These are phyloP conservation scores for Cystoderma amianthinum DNA, from an alignment of 768 basidiomycete genomes.

Conservation along the genomic window DNA sequence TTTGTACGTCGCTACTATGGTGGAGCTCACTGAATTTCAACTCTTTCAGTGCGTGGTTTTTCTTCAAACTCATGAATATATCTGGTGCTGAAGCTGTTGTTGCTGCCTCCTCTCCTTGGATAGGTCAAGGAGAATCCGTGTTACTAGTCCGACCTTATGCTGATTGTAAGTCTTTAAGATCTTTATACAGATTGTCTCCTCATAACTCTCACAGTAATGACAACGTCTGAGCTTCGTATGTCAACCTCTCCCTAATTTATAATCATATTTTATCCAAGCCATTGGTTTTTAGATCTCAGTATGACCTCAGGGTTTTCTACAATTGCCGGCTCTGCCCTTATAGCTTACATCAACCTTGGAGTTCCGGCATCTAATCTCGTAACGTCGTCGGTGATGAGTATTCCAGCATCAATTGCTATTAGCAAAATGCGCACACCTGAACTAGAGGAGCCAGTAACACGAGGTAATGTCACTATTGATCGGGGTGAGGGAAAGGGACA, in stretches of 20 bases:
- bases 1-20: too few species aligned
- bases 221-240: constrained; percentile 72
- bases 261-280: not conserved
- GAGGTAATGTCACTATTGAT: constrained; percentile 74
- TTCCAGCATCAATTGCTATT: constrained; percentile 90
- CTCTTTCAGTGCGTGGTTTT: constrained; percentile 78
- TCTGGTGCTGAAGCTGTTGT: constrained; percentile 96
- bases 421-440: constrained; percentile 86
- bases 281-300: constrained; percentile 46
- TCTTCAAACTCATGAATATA: constrained; percentile 86
- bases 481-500: constrained; percentile 58
- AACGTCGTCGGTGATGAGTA: constrained; percentile 91
- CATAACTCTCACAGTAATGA: too few species aligned
- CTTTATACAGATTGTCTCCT: too few species aligned
- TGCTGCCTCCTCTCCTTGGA: constrained; percentile 89
- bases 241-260: too few species aligned
- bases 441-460: constrained; percentile 78
- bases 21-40: too few species aligned
- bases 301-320: constrained; percentile 95
- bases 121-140: constrained; percentile 85
- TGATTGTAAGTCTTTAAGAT: constrained; percentile 46
- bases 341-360: constrained; percentile 75
- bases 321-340: constrained; percentile 85
- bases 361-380: constrained; percentile 76
- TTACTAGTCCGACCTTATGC: constrained; percentile 82